Evolutionary conservation across 1,284 basidiomycete species (phyloP).

Genomic region (Ustilago nuda): DNA sequence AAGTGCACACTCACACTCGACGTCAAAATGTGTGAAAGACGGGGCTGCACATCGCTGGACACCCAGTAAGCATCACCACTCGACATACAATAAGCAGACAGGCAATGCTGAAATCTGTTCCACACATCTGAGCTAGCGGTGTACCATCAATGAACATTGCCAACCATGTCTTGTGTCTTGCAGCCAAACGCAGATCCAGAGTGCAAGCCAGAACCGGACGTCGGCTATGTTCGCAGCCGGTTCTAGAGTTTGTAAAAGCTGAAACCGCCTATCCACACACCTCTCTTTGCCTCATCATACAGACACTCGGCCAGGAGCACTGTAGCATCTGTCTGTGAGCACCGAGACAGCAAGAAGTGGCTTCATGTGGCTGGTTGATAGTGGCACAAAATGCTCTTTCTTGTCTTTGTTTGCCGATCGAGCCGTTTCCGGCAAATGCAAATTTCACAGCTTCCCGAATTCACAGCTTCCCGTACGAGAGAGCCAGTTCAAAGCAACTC

Average conservation of each 20-base stretch:
- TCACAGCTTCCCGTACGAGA: slow-evolving; percentile 5
- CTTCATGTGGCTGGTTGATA: slow-evolving; percentile 1
- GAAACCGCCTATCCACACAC: background rate
- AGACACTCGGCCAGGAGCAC: background rate
- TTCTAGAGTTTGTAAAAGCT: background rate
- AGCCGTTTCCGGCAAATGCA: slow-evolving; percentile 2
- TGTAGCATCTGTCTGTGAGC: background rate
- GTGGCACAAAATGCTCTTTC: background rate
- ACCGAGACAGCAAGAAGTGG: slow-evolving; percentile 3
- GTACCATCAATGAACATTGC: no score
- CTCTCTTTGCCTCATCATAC: background rate
- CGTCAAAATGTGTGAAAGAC: background rate
- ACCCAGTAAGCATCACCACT: no score
- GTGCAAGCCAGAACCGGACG: background rate
- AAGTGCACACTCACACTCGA: background rate
- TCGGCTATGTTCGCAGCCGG: slow-evolving; percentile 9
- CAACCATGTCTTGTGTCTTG: no score
- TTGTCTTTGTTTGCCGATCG: slow-evolving; percentile 4
- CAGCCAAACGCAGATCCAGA: background rate
- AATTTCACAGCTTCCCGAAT: background rate
- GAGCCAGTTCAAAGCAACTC: slow-evolving; percentile 2
- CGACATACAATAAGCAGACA: no score
- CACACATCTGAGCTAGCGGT: no score
- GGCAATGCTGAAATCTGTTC: no score
- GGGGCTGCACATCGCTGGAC: no score